Evolutionary conservation across 148 eudicot species (phyloP), one percentile per base, ranked within the genome.

Genomic region (Chenopodium berlandieri): DNA sequence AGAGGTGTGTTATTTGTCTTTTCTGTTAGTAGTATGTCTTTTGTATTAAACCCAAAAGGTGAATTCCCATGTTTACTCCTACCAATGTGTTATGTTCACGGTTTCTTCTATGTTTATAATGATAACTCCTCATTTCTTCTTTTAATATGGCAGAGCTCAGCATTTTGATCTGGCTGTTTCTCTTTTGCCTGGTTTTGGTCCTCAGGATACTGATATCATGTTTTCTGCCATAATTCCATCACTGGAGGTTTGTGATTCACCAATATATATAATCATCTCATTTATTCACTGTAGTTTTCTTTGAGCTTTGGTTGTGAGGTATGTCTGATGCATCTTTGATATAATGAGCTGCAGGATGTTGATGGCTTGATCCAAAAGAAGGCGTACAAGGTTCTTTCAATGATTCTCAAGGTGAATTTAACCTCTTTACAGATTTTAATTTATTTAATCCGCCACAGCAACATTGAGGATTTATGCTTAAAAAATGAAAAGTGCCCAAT

Each of bases 351-450:
- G 48, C 88, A 97, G 99, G 98, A 91, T 79, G 84, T 16, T n/a
- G 93, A 92, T 73, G 93, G 99, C 75, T 82, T 89, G 82, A 84
- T 97, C 83, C 99, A 97, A 86, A 97, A 97, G 92, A 94, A 91
- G 87, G 98, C 97, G 65, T 97, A 97, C 82, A 94, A 93, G 91
- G 99, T 90, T 83, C 92, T 92, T 56, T 92, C 97, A 31, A 27
- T 79, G 69, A 90, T 94, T 80, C 90, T 97, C 73, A 86, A 88
- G 97, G 99, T 97, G 83, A 75, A 56, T 34, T 78, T 31, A 17
- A 50, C 22, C 40, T 62, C 79, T 58, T 74, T 52, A 44, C 19
- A 63, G 75, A 31, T 20, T 81, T 82, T 44, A n/a, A 54, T 30
- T 66, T 30, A 27, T 74, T 74, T 6, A 37, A 37, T 37, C 7